Conservation (phyloP, 164 flowering plant species). For the Magnolia sinica region DNA sequence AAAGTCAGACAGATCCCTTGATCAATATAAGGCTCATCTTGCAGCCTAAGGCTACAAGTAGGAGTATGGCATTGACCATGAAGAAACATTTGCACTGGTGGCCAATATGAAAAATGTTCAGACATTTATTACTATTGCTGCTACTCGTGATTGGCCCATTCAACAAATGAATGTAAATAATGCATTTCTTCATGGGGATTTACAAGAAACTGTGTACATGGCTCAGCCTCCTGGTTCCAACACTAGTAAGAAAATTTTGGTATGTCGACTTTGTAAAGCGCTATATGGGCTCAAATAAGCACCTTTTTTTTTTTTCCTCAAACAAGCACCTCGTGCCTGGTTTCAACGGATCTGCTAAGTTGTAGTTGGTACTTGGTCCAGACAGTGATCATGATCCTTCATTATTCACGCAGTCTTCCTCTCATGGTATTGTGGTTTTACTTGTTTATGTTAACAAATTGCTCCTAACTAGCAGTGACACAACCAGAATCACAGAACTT, state of each 20-base stretch:
- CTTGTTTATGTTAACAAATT: no score
- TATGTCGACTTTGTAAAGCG: background rate
- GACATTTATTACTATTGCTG: background rate
- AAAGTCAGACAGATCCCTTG: background rate
- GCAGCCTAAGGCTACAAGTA: background rate
- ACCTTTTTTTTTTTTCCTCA: background rate
- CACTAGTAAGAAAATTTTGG: background rate
- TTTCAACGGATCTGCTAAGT: background rate
- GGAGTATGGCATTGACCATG: background rate
- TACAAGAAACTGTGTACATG: background rate
- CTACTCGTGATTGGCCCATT: background rate
- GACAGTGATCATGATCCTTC: background rate
- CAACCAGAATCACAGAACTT: no score
- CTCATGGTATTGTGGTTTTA: no score
- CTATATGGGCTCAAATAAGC: background rate
- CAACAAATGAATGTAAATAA: background rate
- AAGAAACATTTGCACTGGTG: background rate
- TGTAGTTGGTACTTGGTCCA: background rate
- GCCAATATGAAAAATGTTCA: background rate
- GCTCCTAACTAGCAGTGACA: no score
- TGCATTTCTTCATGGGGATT: background rate
- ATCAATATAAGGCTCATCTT: background rate
- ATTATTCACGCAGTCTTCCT: background rate
- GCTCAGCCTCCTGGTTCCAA: background rate
- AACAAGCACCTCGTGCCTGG: background rate